Percentiles rank a stretch among this genome's conserved stretches.
Conservation (phyloP, 495 filamentous ascomycete species). For the Hyaloscypha variabilis region DNA sequence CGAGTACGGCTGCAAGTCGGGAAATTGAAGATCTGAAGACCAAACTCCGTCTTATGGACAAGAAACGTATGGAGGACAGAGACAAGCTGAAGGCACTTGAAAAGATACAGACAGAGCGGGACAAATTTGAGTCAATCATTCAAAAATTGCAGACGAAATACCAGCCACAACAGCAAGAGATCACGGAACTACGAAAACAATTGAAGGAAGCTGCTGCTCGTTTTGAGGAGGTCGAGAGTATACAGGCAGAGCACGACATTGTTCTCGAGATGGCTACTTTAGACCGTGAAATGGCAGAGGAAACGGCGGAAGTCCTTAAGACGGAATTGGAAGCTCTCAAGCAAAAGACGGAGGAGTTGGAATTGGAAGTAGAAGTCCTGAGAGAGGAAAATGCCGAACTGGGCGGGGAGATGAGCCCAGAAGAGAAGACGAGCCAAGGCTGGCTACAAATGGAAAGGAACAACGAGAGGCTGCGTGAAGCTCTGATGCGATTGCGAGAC, state of each 20-base stretch:
- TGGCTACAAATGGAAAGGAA: slow-evolving; percentile 90
- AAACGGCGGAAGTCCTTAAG: slow-evolving; percentile 79
- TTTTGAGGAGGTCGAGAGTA: slow-evolving; percentile 66
- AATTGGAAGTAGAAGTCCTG: slow-evolving; percentile 85
- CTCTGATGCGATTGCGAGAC: slow-evolving; percentile 81
- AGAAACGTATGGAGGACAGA: slow-evolving; percentile 81
- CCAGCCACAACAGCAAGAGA: slow-evolving; percentile 83
- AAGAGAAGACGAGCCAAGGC: slow-evolving; percentile 82
- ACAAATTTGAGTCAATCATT: slow-evolving; percentile 87
- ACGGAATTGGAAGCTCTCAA: slow-evolving; percentile 80
- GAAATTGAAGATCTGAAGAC: slow-evolving; percentile 81
- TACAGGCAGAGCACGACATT: slow-evolving; percentile 81
- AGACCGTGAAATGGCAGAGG: slow-evolving; percentile 96
- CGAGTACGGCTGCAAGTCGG: slow-evolving; percentile 49
- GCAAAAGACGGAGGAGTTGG: slow-evolving; percentile 75
- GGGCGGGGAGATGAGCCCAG: slow-evolving; percentile 80
- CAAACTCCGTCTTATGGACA: slow-evolving; percentile 77
- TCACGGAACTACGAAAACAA: slow-evolving; percentile 71
- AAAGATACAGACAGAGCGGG: slow-evolving; percentile 73
- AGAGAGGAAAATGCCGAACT: slow-evolving; percentile 86
- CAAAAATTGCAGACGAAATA: slow-evolving; percentile 91
- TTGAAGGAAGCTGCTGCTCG: slow-evolving; percentile 73
- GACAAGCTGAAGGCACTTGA: slow-evolving; percentile 84
- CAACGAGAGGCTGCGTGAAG: slow-evolving; percentile 87
- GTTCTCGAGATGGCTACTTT: slow-evolving; percentile 85